Conservation (phyloP, 2,329 filamentous ascomycete genomes). For the Dactylellina haptotyla region DNA sequence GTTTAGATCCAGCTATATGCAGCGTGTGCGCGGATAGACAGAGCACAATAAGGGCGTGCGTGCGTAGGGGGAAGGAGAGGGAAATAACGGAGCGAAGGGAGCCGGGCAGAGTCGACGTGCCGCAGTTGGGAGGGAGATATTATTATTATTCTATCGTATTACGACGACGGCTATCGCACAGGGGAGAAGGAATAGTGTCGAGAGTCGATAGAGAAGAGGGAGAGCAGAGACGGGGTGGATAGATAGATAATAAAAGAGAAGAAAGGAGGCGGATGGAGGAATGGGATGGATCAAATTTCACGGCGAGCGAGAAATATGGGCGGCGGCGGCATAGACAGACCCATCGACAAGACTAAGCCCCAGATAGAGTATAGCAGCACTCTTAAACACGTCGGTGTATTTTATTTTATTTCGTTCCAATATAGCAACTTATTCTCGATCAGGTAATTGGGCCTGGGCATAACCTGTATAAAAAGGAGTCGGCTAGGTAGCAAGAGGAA, state of each 20-base stretch:
- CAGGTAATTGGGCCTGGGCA: not conserved
- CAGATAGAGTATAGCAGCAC: not conserved
- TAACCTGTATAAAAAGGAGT: not conserved
- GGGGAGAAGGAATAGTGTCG: not conserved
- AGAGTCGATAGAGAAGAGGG: not conserved
- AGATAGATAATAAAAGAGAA: conserved; percentile 1
- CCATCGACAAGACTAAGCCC: conserved; percentile 3
- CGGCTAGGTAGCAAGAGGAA: too few species aligned
- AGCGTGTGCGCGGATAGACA: too few species aligned
- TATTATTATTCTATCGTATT: not conserved
- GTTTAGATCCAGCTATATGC: conserved; percentile 6
- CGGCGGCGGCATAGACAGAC: not conserved
- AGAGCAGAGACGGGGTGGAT: too few species aligned
- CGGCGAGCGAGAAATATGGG: conserved; percentile 1
- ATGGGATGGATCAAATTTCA: conserved; percentile 25
- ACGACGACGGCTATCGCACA: not conserved
- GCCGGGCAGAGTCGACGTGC: not conserved
- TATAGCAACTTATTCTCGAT: too few species aligned
- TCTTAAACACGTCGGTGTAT: conserved; percentile 11
- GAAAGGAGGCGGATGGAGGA: conserved; percentile 14
- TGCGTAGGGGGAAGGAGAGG: not conserved
- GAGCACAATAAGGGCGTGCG: too few species aligned
- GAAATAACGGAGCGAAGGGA: not conserved
- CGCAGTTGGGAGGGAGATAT: not conserved
- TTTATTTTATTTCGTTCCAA: not conserved